A percentile compares a stretch with the other conserved stretches of the same genome.
Evolutionary conservation across 2,329 filamentous ascomycete genomes (phyloP).

Genomic region (Fusarium pseudograminearum): DNA sequence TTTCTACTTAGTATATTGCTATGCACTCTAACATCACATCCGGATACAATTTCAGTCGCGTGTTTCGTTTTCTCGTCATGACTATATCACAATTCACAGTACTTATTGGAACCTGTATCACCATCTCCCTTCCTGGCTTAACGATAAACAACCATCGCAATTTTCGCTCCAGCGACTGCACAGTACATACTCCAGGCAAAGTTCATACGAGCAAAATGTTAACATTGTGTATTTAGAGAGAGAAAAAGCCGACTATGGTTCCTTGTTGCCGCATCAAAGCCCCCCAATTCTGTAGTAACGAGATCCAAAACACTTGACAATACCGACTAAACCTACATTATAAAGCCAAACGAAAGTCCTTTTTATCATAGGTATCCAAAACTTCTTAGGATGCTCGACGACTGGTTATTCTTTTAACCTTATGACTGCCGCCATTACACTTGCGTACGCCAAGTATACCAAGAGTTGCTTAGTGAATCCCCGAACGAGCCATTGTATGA

Average conservation of each 20-base stretch:
- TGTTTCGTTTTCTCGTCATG: not conserved
- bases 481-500: constrained; percentile 13
- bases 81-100: not conserved
- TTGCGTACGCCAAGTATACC: constrained; percentile 25
- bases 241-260: not conserved
- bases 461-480: constrained; percentile 24
- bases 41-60: not conserved
- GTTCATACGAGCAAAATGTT: not conserved
- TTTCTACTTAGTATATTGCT: not conserved
- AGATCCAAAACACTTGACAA: not conserved
- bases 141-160: not conserved
- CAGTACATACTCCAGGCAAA: not conserved
- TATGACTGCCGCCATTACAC: constrained; percentile 25
- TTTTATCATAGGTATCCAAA: not conserved
- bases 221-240: not conserved
- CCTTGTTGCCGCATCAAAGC: not conserved
- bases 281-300: not conserved
- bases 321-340: not conserved
- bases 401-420: not conserved
- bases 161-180: not conserved
- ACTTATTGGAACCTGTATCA: not conserved
- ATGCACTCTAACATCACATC: not conserved
- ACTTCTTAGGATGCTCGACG: not conserved
- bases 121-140: not conserved
- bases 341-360: not conserved